Percentiles rank a stretch among this genome's conserved stretches.
Conservation (phyloP, 2,329 filamentous ascomycete species). For the Alternaria brassicicola region DNA sequence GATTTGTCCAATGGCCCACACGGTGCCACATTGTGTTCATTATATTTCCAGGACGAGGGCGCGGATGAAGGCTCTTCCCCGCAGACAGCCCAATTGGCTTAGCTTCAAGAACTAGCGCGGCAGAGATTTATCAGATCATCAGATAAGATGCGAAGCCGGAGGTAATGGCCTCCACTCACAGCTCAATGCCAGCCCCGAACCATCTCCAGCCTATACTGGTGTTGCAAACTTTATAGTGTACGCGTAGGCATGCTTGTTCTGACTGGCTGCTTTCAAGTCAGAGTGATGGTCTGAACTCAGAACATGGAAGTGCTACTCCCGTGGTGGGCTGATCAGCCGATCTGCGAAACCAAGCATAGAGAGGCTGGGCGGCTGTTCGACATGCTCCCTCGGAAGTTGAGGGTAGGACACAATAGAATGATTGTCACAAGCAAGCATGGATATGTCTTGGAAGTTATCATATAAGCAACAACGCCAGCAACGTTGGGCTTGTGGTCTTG, state of each 20-base stretch:
- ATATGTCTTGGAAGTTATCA: not conserved
- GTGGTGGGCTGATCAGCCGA: not conserved
- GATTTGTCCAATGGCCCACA: rapidly evolving
- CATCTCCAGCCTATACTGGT: not conserved
- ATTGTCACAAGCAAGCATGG: not conserved
- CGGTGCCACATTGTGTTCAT: not conserved
- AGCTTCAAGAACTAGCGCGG: not conserved
- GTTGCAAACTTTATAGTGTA: not conserved
- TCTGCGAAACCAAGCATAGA: not conserved
- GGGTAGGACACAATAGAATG: not conserved
- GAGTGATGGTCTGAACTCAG: not conserved
- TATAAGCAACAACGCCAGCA: not conserved
- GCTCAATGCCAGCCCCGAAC: not conserved
- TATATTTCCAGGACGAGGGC: not conserved
- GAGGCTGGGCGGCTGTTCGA: not conserved
- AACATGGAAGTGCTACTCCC: not conserved
- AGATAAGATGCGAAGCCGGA: conserved; percentile 25
- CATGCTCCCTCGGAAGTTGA: not conserved
- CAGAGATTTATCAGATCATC: conserved; percentile 24
- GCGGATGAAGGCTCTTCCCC: not conserved
- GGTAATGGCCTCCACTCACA: conserved; percentile 3
- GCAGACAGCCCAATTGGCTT: not conserved
- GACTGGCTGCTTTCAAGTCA: not conserved
- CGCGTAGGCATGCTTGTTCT: not conserved
- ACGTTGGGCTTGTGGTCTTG: not conserved